Conservation (phyloP, 2,329 filamentous ascomycete species). For the Biscogniauxia marginata region DNA sequence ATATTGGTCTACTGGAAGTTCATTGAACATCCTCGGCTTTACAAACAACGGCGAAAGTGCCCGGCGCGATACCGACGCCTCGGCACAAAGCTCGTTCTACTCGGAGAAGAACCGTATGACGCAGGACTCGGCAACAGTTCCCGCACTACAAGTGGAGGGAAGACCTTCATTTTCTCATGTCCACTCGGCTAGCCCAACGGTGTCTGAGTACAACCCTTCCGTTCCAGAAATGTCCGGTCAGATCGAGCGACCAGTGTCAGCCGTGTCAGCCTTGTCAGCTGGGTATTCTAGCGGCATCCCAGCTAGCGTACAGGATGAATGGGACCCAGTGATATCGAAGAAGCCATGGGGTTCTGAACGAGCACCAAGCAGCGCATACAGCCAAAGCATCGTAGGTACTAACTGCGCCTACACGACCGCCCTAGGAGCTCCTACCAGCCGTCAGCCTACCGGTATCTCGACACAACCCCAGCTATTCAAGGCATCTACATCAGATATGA, state of each 20-base stretch:
- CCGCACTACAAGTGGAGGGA: constrained; percentile 65
- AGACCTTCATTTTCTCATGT: constrained; percentile 65
- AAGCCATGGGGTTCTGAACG: constrained; percentile 51
- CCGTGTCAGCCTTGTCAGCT: constrained; percentile 48
- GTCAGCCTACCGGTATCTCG: constrained; percentile 39
- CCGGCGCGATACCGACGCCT: constrained; percentile 51
- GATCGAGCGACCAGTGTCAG: constrained; percentile 57
- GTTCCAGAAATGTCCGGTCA: constrained; percentile 58
- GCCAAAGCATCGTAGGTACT: constrained; percentile 31
- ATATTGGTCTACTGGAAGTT: constrained; percentile 74
- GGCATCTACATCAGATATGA: constrained; percentile 65
- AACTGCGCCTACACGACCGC: constrained; percentile 41
- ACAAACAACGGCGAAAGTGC: constrained; percentile 41
- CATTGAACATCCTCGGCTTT: constrained; percentile 63
- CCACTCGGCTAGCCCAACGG: constrained; percentile 66
- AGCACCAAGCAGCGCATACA: constrained; percentile 53
- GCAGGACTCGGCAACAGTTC: constrained; percentile 67
- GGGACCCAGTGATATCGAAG: constrained; percentile 47
- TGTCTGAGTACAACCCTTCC: constrained; percentile 57
- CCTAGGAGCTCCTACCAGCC: constrained; percentile 33
- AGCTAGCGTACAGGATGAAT: constrained; percentile 58
- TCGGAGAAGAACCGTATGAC: constrained; percentile 52
- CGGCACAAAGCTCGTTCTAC: constrained; percentile 57
- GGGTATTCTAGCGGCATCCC: constrained; percentile 66
- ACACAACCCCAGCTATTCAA: constrained; percentile 50